Evolutionary conservation across 495 filamentous ascomycete genomes (phyloP), one percentile per base, ranked within the genome.

Genomic region (Penicillium daleae): DNA sequence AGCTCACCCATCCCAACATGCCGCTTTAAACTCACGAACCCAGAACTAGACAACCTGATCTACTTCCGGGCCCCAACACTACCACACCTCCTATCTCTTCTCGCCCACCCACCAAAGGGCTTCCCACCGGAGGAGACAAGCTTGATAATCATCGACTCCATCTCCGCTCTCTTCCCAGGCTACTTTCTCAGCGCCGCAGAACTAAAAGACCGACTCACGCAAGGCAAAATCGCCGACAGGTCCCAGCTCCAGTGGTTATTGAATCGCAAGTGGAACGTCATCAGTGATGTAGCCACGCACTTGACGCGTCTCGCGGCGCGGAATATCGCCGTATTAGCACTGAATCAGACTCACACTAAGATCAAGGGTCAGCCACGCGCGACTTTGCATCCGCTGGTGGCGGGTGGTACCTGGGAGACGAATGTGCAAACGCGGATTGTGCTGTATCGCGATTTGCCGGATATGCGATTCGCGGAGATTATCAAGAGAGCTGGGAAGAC

Each of bases 61-160:
- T 78, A 87, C 66, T 78, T 84, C 61, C 76, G 74, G 10, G 65
- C 80, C 3, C 80, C 77, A 19, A 83, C 83, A 7, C 79, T 97
- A 22, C 82, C 93, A 7, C 93, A 97, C 74, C 76, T 96, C 6
- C 78, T 97, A 31, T 89, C 90, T 3, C 75, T 97, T 6, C 72
- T 96, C 33, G 75, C 85, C 32, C 85, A 87, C 58, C 86, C 90
- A 21, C 83, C 85, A 2, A 64, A 80, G 15, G 69, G 69, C 24
- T 87, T 90, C 69, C 83, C 91, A 17, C 87, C 88, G 0, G 61
- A 68, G 32, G 74, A 77, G 26, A 89, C 89, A 5, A 79, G 74
- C 21, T 79, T 96, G 1, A 65, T 97, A n/a, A 81, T 96, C 10
- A 78, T 97, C 65, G 91, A 95, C 71, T 87, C 88, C 1, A 74